phyloP scores from a whole-genome alignment of 1,284 basidiomycete species.

The Irpex rosettiformis region DNA sequence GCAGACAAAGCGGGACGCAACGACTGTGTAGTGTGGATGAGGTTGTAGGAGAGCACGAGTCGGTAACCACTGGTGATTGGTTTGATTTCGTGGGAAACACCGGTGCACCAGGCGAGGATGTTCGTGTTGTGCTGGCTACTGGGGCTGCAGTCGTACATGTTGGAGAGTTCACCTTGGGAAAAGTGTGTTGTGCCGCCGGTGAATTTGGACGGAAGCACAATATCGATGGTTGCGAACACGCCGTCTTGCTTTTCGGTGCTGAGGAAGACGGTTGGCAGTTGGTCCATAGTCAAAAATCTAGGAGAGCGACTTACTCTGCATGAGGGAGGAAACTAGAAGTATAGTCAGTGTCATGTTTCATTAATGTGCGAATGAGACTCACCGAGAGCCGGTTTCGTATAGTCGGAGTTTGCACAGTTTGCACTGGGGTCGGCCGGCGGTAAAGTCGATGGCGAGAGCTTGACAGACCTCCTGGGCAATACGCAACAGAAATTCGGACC shows the following conservation, averaged over 20 bases:
- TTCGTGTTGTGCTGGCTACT: constrained; percentile 29
- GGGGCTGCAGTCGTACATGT: constrained; percentile 31
- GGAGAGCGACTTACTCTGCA: background rate
- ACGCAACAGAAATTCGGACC: background rate
- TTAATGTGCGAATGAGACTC: background rate
- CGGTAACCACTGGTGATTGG: constrained; percentile 41
- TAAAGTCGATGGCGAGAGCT: background rate
- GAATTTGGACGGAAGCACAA: background rate
- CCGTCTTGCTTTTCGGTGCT: background rate
- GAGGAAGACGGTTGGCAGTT: background rate
- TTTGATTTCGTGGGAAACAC: constrained; percentile 44
- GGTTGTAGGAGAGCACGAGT: constrained; percentile 42
- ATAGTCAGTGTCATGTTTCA: background rate
- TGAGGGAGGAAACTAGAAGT: background rate
- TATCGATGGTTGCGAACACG: background rate
- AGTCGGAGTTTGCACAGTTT: background rate
- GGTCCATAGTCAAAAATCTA: background rate
- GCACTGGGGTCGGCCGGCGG: background rate
- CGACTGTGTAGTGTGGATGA: constrained; percentile 23
- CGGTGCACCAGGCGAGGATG: constrained; percentile 45
- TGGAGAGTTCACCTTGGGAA: constrained; percentile 29
- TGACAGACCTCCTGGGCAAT: background rate
- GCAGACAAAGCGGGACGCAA: constrained; percentile 15
- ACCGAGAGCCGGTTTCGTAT: background rate
- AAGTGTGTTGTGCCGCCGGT: constrained; percentile 22